A percentile compares a stretch with the other conserved stretches of the same genome.
phyloP scores from a whole-genome alignment of 345 rosid genomes.

The Populus tremula region DNA sequence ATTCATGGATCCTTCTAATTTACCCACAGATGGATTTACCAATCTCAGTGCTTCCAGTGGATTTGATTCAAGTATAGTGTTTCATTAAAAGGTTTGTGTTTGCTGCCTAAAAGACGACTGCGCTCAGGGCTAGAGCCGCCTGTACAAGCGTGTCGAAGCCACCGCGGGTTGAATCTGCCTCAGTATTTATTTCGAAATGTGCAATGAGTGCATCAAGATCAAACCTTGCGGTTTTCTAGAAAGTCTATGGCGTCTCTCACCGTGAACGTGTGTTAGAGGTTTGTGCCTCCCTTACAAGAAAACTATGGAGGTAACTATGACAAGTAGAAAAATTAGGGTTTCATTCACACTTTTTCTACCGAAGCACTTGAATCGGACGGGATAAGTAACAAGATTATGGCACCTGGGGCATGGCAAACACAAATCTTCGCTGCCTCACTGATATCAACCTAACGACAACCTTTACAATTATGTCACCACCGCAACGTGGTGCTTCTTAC shows the following conservation, averaged over 20 bases:
- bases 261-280: conserved; percentile 16
- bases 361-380: conserved; percentile 7
- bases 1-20: conserved; percentile 18
- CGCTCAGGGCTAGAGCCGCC: conserved; percentile 1
- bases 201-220: conserved; percentile 1
- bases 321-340: conserved; percentile 15
- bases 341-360: conserved; percentile 19
- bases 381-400: conserved; percentile 24
- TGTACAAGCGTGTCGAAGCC: conserved; percentile 4
- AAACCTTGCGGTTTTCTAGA: neutral
- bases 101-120: neutral
- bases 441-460: conserved; percentile 37
- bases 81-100: conserved; percentile 22
- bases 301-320: conserved; percentile 9
- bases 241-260: neutral
- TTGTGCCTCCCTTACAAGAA: conserved; percentile 2
- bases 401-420: conserved; percentile 30
- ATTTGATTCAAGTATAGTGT: neutral
- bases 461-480: conserved; percentile 57
- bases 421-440: conserved; percentile 37
- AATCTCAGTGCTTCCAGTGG: neutral
- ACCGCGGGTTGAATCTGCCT: conserved; percentile 14
- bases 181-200: conserved; percentile 17
- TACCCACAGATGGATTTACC: conserved; percentile 14
- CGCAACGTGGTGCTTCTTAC: conserved; percentile 29